Conservation (phyloP, 2,329 filamentous ascomycete genomes). For the Phyllosticta citrichinensis region DNA sequence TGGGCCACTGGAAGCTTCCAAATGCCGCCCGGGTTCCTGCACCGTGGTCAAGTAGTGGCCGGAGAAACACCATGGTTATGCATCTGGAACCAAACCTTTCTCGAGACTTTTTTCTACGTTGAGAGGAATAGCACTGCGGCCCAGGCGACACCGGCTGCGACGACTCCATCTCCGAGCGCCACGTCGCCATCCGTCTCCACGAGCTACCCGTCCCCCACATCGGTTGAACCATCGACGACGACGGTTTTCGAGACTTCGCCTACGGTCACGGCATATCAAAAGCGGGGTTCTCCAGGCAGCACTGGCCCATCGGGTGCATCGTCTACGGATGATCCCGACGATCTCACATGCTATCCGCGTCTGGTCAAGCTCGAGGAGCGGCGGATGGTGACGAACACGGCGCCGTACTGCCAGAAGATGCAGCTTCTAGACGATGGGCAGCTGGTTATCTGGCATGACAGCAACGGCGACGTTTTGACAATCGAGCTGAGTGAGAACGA, state of each 20-base stretch:
- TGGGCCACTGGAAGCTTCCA: not conserved
- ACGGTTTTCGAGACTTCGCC: conserved; percentile 12
- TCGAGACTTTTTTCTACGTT: conserved; percentile 59
- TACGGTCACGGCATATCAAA: conserved; percentile 4
- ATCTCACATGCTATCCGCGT: conserved; percentile 38
- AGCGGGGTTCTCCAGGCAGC: not conserved
- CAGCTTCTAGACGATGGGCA: conserved; percentile 44
- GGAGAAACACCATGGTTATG: conserved; percentile 60
- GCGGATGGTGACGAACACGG: conserved; percentile 35
- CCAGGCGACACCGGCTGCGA: conserved; percentile 15
- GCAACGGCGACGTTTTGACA: not conserved
- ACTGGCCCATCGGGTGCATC: not conserved
- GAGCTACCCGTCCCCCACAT: conserved; percentile 11
- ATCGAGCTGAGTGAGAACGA: conserved; percentile 6
- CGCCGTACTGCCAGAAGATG: conserved; percentile 57
- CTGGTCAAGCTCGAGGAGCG: conserved; percentile 58
- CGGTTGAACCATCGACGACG: conserved; percentile 9
- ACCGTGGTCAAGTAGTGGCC: conserved; percentile 36
- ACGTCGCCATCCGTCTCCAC: conserved; percentile 14
- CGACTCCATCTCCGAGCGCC: conserved; percentile 1
- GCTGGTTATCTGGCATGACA: conserved; percentile 17
- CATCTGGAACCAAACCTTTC: conserved; percentile 56
- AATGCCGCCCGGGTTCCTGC: conserved; percentile 14
- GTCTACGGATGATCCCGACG: not conserved
- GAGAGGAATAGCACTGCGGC: conserved; percentile 39